Base-by-base conservation (phyloP, 1,284 basidiomycete genomes). In the Puccinia novopanici region DNA sequence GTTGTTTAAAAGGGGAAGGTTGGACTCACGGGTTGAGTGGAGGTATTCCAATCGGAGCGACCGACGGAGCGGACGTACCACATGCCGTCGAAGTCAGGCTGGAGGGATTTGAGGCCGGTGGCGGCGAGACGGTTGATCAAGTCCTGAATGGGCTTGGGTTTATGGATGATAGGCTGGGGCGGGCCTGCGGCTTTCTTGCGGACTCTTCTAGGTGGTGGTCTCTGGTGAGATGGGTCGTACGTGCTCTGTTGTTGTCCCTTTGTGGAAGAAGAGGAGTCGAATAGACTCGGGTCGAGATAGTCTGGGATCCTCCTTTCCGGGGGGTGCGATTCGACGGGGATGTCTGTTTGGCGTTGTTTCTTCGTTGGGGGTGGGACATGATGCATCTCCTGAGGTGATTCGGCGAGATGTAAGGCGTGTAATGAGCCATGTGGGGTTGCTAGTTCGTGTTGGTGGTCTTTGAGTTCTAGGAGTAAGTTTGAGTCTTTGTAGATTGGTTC, bases 401-500 rank as follows among this genome's bases (percentile, higher is more conserved):
- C 63, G 15, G 65, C 19, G 4, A 24, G 22, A 59, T 78, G 75
- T 34, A 78, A 30, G 65, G 75, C 65, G 65, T 78, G 75, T 3
- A 78, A 27, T 54, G 75, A 78, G 19, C 75, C 75, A 59, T 78
- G 55, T 24, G 75, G 75, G n/a, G 75, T 78, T 24, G 75, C 75
- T 42, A 78, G 48, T 70, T 78, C 75, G 42, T 78, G 75, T 27
- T 78, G 75, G 15, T 70, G 55, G 55, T 68, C 75, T 30, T 45
- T 55, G 22, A 78, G 27, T 57, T 78, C 75, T 55, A 65, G 70
- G 30, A 78, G 50, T 27, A 78, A n/a, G 65, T 78, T 78, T 19
- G 63, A 70, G 45, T 78, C 65, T 15, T 70, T 70, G 63, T 55
- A 70, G 65, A 78, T 78, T 6, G 75, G 40, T 17, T 42, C n/a